These are phyloP conservation scores for Stagonosporopsis cucurbitacearum DNA, from an alignment of 2,329 filamentous ascomycete genomes.

Conservation along the genomic window DNA sequence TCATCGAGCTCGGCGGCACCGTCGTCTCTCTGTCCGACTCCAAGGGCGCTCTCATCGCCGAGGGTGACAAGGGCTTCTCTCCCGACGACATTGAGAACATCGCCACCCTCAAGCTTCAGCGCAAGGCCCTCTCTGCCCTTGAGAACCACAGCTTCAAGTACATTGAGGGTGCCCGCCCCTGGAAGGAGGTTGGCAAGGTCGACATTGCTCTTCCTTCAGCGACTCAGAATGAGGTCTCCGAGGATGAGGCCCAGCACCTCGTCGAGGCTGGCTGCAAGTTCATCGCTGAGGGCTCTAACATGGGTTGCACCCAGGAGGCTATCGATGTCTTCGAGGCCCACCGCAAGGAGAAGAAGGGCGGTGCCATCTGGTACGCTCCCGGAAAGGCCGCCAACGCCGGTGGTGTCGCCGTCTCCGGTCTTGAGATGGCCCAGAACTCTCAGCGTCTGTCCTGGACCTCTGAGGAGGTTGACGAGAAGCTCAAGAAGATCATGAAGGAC, in stretches of 20 bases:
- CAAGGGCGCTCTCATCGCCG: slow-evolving; percentile 81
- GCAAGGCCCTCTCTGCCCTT: slow-evolving; percentile 80
- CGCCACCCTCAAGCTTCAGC: slow-evolving; percentile 83
- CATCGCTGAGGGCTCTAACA: slow-evolving; percentile 97
- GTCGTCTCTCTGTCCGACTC: slow-evolving; percentile 95
- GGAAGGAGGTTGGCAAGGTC: slow-evolving; percentile 86
- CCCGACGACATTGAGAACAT: slow-evolving; percentile 81
- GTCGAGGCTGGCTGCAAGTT: slow-evolving; percentile 78
- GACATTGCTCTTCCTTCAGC: slow-evolving; percentile 92
- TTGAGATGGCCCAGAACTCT: slow-evolving; percentile 99
- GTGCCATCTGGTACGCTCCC: slow-evolving; percentile 91
- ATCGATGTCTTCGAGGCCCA: slow-evolving; percentile 90
- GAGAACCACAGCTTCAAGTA: slow-evolving; percentile 78
- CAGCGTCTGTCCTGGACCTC: slow-evolving; percentile 81
- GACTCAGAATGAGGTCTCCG: slow-evolving; percentile 96
- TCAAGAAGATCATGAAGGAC: slow-evolving; percentile 93
- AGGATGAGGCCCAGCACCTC: slow-evolving; percentile 85
- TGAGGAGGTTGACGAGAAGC: slow-evolving; percentile 89
- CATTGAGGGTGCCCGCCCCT: slow-evolving; percentile 85
- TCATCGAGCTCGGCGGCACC: slow-evolving; percentile 91
- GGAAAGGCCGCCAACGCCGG: slow-evolving; percentile 96
- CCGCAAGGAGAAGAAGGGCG: slow-evolving; percentile 71
- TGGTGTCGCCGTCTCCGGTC: slow-evolving; percentile 93
- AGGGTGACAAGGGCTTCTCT: slow-evolving; percentile 73
- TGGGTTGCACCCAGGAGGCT: slow-evolving; percentile 96